Conservation (phyloP, 1,139 yeast species). For the Sugiyamaella grinbergsii region DNA sequence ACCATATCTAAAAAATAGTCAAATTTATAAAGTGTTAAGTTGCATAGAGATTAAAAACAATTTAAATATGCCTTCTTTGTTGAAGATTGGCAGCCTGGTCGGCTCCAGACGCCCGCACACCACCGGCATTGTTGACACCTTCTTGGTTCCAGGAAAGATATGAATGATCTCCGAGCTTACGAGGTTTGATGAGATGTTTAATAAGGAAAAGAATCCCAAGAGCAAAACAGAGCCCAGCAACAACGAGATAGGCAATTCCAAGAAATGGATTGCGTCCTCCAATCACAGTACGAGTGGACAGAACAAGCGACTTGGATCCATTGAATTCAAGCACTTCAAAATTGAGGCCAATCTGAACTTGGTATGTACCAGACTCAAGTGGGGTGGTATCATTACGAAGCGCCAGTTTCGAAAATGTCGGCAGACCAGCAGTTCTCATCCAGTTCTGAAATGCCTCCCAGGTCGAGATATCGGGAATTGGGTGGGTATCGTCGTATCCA, state of each 20-base stretch:
- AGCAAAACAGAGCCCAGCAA: constrained; percentile 81
- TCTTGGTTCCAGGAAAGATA: constrained; percentile 72
- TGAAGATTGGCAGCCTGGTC: constrained; percentile 15
- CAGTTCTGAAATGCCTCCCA: constrained; percentile 93
- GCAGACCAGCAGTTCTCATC: constrained; percentile 94
- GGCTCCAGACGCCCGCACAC: constrained; percentile 10
- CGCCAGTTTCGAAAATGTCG: constrained; percentile 81
- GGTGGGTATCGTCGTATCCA: constrained; percentile 80
- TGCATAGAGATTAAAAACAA: constrained; percentile 1
- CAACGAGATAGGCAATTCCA: constrained; percentile 88
- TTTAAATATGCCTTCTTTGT: constrained; percentile 18
- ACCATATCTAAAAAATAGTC: too few species aligned
- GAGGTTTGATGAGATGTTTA: constrained; percentile 65
- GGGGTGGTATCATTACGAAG: constrained; percentile 71
- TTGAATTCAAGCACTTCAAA: constrained; percentile 84
- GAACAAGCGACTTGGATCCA: constrained; percentile 77
- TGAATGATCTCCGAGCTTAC: constrained; percentile 73
- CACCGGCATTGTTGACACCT: not conserved
- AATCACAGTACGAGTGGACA: constrained; percentile 81
- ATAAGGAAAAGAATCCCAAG: constrained; percentile 61
- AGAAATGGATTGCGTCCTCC: constrained; percentile 90
- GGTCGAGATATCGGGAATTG: constrained; percentile 72
- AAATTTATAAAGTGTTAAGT: constrained; percentile 8
- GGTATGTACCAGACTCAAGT: constrained; percentile 68
- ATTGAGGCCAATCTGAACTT: constrained; percentile 72